Conservation (phyloP, 108 stramenopile species). For the Skeletonema marinoi region DNA sequence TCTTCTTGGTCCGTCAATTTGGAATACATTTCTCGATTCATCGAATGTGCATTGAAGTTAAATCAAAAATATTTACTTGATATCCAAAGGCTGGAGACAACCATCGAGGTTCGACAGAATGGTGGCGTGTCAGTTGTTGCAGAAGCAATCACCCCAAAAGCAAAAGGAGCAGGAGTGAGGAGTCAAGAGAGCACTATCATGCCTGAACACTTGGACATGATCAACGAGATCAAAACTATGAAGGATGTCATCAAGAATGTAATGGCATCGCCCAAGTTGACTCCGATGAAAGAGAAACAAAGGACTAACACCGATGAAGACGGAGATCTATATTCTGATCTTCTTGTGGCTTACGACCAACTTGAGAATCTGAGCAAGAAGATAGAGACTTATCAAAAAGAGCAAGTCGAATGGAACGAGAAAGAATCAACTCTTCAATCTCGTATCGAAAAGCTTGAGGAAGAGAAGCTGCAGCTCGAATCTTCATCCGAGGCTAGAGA, state of each 20-base stretch:
- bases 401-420: constrained; percentile 30
- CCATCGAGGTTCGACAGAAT: not conserved
- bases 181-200: not conserved
- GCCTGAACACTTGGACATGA: constrained; percentile 18
- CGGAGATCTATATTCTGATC: constrained; percentile 32
- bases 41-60: constrained; percentile 12
- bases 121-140: not conserved
- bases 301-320: not conserved
- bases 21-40: constrained; percentile 26
- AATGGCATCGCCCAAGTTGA: constrained; percentile 27
- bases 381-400: constrained; percentile 20
- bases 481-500: not conserved
- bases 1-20: constrained; percentile 28
- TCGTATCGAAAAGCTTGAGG: constrained; percentile 31
- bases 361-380: constrained; percentile 23
- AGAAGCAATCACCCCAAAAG: constrained; percentile 36
- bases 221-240: constrained; percentile 37
- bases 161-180: constrained; percentile 18
- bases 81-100: constrained; percentile 7
- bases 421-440: constrained; percentile 15
- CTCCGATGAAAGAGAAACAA: constrained; percentile 18
- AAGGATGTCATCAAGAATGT: constrained; percentile 29
- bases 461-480: constrained; percentile 8
- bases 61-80: constrained; percentile 23
- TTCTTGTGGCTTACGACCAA: constrained; percentile 35